A percentile compares a stretch with the other conserved stretches of the same genome.
Evolutionary conservation across 179 eudicot species (phyloP).

Genomic region (Sideroxylon spinosum): DNA sequence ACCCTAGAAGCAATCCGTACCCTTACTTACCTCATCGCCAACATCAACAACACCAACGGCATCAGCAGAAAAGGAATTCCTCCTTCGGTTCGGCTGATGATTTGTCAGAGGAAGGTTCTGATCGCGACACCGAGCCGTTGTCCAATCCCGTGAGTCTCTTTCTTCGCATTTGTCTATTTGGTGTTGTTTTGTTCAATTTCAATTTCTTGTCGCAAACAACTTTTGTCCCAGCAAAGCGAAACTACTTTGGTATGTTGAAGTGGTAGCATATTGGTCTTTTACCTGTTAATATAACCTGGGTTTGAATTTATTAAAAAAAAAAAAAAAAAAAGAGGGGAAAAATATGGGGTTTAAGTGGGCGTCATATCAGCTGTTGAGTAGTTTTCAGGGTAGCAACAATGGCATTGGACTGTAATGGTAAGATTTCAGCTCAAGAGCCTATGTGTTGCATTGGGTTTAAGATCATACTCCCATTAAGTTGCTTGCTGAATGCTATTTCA

Average conservation of each 20-base stretch:
- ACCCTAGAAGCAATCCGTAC: conserved; percentile 20
- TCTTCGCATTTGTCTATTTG: background rate
- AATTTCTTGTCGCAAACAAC: background rate
- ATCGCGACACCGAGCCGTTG: conserved; percentile 33
- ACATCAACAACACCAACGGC: conserved; percentile 22
- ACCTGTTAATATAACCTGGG: background rate
- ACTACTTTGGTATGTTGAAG: background rate
- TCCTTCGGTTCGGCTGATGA: conserved; percentile 26
- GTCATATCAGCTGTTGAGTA: background rate
- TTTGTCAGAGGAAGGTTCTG: conserved; percentile 36
- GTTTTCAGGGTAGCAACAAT: background rate
- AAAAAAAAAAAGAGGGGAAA: background rate
- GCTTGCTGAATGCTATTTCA: background rate
- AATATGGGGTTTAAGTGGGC: background rate
- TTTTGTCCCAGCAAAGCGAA: background rate
- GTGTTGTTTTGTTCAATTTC: background rate
- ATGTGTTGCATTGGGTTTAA: background rate
- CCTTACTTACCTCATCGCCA: conserved; percentile 27
- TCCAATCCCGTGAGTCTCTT: conserved; percentile 33
- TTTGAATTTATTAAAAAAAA: background rate
- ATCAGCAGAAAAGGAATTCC: conserved; percentile 15
- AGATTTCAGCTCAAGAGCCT: background rate
- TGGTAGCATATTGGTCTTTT: background rate
- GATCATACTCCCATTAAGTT: background rate
- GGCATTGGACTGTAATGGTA: background rate